Evolutionary conservation across 805 yeast genomes (phyloP).

Genomic region (Kluyveromyces wickerhamii): DNA sequence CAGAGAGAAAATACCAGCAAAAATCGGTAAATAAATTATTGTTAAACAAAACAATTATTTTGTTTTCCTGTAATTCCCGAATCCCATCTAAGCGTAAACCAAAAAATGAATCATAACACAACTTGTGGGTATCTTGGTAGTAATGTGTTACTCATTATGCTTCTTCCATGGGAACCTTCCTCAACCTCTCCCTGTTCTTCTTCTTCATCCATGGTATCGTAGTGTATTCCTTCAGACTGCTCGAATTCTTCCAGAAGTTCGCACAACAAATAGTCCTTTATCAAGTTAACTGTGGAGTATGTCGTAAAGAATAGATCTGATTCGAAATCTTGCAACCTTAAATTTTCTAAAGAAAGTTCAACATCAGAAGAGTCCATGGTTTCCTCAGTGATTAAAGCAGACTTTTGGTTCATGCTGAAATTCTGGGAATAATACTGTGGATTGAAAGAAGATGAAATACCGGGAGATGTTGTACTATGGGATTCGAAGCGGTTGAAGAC

Average conservation of each 20-base stretch:
- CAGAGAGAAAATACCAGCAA: too few relatives aligned
- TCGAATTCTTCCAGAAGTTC: slow-evolving; percentile 20
- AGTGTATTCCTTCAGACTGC: slow-evolving; percentile 13
- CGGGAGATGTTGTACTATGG: background rate
- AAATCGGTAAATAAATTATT: too few relatives aligned
- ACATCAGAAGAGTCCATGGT: background rate
- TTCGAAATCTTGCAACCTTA: slow-evolving; percentile 3
- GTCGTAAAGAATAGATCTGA: slow-evolving; percentile 11
- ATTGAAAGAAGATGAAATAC: background rate
- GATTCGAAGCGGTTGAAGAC: slow-evolving; percentile 3
- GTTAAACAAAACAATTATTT: too few relatives aligned
- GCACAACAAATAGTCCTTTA: slow-evolving; percentile 26
- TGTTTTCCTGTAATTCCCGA: too few relatives aligned
- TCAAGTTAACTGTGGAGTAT: slow-evolving; percentile 16
- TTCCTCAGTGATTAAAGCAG: slow-evolving; percentile 2
- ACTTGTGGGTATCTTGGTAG: slow-evolving; percentile 12
- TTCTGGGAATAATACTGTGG: slow-evolving; percentile 3
- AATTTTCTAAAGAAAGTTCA: background rate
- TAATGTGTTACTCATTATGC: background rate
- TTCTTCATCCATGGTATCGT: too few relatives aligned
- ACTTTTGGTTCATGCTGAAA: slow-evolving; percentile 9
- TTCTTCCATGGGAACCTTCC: too few relatives aligned
- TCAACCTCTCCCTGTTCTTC: too few relatives aligned
- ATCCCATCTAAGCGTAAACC: too few relatives aligned
- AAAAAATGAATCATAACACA: slow-evolving; percentile 8